Evolutionary conservation across 768 basidiomycete genomes (phyloP).

Genomic region (Suillus placidus): DNA sequence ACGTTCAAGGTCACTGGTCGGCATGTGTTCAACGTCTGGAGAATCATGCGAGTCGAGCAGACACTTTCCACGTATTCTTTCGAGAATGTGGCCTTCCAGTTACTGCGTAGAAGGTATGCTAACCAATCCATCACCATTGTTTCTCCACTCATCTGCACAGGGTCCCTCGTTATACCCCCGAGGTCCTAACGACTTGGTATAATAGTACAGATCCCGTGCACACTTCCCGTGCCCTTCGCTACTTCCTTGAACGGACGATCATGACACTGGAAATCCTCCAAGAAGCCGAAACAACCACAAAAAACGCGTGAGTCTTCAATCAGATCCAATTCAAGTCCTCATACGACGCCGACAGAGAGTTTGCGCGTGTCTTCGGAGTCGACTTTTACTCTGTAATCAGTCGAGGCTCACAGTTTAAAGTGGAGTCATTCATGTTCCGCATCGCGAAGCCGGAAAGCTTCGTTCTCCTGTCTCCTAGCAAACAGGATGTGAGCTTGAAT

Average conservation of each 20-base stretch:
- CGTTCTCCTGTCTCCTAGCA: slow-evolving; percentile 87
- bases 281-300: slow-evolving; percentile 78
- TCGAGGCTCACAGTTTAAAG: slow-evolving; percentile 97
- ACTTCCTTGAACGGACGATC: slow-evolving; percentile 64
- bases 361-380: slow-evolving; percentile 95
- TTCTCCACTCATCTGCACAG: slow-evolving; percentile 40
- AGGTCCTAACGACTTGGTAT: slow-evolving; percentile 71
- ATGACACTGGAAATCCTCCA: slow-evolving; percentile 83
- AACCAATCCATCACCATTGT: slow-evolving; percentile 1
- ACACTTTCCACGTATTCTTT: slow-evolving; percentile 80
- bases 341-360: slow-evolving; percentile 64
- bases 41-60: slow-evolving; percentile 86
- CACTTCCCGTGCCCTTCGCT: slow-evolving; percentile 54
- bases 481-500: slow-evolving; percentile 62
- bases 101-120: slow-evolving; percentile 71
- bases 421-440: slow-evolving; percentile 97
- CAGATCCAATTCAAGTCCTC: background rate
- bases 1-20: slow-evolving; percentile 85
- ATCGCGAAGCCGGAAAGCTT: slow-evolving; percentile 96
- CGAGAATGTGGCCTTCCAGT: slow-evolving; percentile 85
- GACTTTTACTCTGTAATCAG: slow-evolving; percentile 96
- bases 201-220: slow-evolving; percentile 59
- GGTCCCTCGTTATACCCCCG: slow-evolving; percentile 70
- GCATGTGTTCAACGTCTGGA: slow-evolving; percentile 92
- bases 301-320: slow-evolving; percentile 70